Conservation (phyloP, 2,329 filamentous ascomycete genomes). For the Cercospora citrullina region DNA sequence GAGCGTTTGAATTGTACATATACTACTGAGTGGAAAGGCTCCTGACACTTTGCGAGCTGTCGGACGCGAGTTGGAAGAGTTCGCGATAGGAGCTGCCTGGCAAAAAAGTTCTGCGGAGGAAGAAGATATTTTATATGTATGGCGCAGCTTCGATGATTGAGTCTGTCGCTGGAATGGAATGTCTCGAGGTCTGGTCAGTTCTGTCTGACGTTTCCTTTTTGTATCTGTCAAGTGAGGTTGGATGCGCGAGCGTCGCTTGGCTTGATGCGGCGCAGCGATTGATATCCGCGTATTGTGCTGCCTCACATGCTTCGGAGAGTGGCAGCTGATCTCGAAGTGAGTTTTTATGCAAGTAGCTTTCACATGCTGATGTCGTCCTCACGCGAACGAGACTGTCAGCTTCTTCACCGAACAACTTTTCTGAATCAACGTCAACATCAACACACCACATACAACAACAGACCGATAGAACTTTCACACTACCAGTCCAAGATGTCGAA, state of each 20-base stretch:
- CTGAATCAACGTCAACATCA: no score
- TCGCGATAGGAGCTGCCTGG: not conserved
- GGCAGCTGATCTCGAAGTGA: no score
- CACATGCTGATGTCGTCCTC: no score
- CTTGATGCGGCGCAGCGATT: not conserved
- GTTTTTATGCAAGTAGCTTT: no score
- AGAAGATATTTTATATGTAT: conserved; percentile 5
- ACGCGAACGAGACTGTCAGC: no score
- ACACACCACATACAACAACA: no score
- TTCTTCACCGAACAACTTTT: no score
- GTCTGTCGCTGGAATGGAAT: conserved; percentile 8
- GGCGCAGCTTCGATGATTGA: conserved; percentile 1
- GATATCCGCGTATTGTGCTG: no score
- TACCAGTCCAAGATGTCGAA: not conserved
- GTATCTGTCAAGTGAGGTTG: not conserved
- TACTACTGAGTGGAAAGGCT: conserved; percentile 2
- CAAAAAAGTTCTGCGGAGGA: conserved; percentile 8
- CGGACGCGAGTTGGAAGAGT: not conserved
- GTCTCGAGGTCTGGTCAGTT: conserved; percentile 6
- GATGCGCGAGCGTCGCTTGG: not conserved
- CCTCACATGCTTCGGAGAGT: no score
- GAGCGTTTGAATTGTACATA: conserved; percentile 12
- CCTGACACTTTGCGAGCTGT: conserved; percentile 1
- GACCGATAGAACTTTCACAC: not conserved
- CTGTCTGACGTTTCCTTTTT: not conserved